Evolutionary conservation across 768 basidiomycete species (phyloP).

Genomic region (Mycena rebaudengoi): DNA sequence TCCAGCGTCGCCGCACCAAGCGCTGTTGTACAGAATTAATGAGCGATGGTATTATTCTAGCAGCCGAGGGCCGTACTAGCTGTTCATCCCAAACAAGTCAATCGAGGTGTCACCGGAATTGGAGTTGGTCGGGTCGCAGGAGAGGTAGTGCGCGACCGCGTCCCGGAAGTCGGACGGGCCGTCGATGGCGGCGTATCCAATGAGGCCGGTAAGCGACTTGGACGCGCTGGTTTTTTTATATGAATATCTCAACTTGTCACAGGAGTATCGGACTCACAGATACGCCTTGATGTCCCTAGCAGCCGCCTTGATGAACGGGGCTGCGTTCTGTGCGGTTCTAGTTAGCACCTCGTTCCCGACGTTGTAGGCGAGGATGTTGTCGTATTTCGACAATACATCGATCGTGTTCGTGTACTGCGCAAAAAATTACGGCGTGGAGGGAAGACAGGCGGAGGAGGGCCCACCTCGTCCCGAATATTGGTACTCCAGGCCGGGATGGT

Average conservation of each 20-base stretch:
- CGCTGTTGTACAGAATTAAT: slow-evolving; percentile 52
- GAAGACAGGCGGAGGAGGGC: background rate
- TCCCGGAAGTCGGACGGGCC: slow-evolving; percentile 68
- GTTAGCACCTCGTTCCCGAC: slow-evolving; percentile 68
- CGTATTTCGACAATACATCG: slow-evolving; percentile 65
- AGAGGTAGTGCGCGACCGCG: slow-evolving; percentile 79
- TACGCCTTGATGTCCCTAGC: slow-evolving; percentile 67
- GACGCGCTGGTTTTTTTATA: background rate
- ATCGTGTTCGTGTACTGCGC: slow-evolving; percentile 63
- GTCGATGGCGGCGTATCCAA: slow-evolving; percentile 90
- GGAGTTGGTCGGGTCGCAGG: slow-evolving; percentile 66
- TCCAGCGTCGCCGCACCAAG: slow-evolving; percentile 82
- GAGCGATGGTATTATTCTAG: background rate
- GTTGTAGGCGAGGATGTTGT: slow-evolving; percentile 75
- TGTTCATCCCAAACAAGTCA: slow-evolving; percentile 89
- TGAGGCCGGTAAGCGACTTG: slow-evolving; percentile 34
- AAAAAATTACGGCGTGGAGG: background rate
- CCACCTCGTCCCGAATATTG: slow-evolving; percentile 57
- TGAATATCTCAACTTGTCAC: background rate
- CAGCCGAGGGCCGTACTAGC: slow-evolving; percentile 66
- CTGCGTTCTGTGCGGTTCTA: slow-evolving; percentile 62
- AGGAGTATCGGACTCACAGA: slow-evolving; percentile 56
- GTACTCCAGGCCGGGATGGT: slow-evolving; percentile 67
- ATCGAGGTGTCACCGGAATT: slow-evolving; percentile 67
- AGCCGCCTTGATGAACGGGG: slow-evolving; percentile 75